Percentiles rank a stretch among this genome's conserved stretches.
These are phyloP conservation scores for Phoma sp. DNA, from an alignment of 2,329 filamentous ascomycete species.

Conservation along the genomic window DNA sequence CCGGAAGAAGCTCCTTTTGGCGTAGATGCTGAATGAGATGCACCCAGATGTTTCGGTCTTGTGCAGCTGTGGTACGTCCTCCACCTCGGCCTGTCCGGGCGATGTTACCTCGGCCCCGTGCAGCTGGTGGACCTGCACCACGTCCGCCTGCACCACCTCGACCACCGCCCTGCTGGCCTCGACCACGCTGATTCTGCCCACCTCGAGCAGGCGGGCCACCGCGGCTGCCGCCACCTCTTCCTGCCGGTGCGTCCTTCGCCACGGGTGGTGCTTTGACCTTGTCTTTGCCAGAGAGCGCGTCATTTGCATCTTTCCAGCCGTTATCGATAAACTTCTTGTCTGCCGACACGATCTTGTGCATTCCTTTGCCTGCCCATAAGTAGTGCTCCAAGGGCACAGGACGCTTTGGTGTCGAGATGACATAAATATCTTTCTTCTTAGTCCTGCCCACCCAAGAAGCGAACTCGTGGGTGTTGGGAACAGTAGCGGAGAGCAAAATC, in stretches of 20 bases:
- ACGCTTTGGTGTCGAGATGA: constrained; percentile 95
- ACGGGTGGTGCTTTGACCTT: constrained; percentile 67
- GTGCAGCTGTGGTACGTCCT: constrained; percentile 84
- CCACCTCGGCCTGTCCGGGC: constrained; percentile 84
- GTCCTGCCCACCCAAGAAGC: constrained; percentile 98
- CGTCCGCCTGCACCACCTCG: constrained; percentile 59
- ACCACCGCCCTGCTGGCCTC: constrained; percentile 51
- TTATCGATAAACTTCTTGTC: constrained; percentile 91
- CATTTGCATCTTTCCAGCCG: constrained; percentile 94
- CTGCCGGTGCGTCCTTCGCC: constrained; percentile 57
- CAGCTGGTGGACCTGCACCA: constrained; percentile 60
- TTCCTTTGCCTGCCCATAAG: constrained; percentile 90
- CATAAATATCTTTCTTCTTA: constrained; percentile 98
- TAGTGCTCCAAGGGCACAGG: constrained; percentile 96
- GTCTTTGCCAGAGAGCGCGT: constrained; percentile 79
- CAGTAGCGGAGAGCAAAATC: constrained; percentile 92
- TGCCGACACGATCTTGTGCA: constrained; percentile 91
- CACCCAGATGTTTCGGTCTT: constrained; percentile 97
- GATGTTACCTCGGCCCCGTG: constrained; percentile 79
- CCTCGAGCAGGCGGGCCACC: constrained; percentile 54
- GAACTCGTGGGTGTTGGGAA: constrained; percentile 97
- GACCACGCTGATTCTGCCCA: constrained; percentile 60
- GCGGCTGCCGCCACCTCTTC: constrained; percentile 57
- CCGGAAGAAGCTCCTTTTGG: constrained; percentile 85
- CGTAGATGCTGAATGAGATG: constrained; percentile 90